A percentile compares a stretch with the other conserved stretches of the same genome.
These are phyloP conservation scores for Ophiostoma sp. DNA, from an alignment of 2,329 filamentous ascomycete genomes.

Conservation along the genomic window DNA sequence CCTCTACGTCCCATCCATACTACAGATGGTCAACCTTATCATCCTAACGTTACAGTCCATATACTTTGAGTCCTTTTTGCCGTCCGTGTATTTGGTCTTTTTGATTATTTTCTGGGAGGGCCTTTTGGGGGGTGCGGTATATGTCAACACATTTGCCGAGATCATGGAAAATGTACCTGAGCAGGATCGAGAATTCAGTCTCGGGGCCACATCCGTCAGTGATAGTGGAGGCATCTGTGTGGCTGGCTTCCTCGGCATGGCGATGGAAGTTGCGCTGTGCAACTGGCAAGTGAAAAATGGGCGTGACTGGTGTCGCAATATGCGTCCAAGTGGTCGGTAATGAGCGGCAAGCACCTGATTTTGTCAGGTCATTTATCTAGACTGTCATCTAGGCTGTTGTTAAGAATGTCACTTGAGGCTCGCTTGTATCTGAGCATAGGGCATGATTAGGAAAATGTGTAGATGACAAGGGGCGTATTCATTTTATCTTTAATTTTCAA, in stretches of 20 bases:
- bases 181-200: conserved; percentile 81
- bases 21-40: conserved; percentile 74
- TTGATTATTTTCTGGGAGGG: conserved; percentile 89
- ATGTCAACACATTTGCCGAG: conserved; percentile 92
- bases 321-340: conserved; percentile 36
- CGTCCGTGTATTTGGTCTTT: conserved; percentile 82
- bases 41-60: conserved; percentile 72
- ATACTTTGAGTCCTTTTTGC: conserved; percentile 63
- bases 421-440: neutral
- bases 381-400: too few species aligned
- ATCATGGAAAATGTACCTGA: conserved; percentile 77
- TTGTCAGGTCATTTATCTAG: too few species aligned
- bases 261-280: conserved; percentile 74
- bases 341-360: neutral
- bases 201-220: conserved; percentile 85
- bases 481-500: neutral
- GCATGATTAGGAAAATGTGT: neutral
- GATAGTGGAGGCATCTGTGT: conserved; percentile 88
- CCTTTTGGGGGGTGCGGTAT: conserved; percentile 81
- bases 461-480: neutral
- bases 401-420: neutral
- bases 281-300: conserved; percentile 78
- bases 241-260: conserved; percentile 78
- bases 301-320: conserved; percentile 64
- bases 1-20: conserved; percentile 73